Conservation (phyloP, 192 early-diverging fungal genomes). For the Entomortierella parvispora region DNA sequence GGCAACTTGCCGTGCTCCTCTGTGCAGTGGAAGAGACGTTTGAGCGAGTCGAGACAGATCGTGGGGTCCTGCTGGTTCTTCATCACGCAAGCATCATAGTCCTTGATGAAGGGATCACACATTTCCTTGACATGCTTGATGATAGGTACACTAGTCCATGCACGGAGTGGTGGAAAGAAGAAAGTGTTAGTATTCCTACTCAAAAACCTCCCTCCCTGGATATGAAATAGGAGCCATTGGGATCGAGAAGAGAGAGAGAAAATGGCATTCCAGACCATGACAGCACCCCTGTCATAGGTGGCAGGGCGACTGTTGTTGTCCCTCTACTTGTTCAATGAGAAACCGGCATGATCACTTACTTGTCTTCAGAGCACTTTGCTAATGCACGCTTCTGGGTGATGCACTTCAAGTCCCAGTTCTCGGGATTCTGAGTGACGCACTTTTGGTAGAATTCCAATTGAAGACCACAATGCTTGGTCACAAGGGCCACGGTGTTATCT, state of each 20-base stretch:
- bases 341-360: conserved; percentile 45
- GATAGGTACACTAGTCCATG: conserved; percentile 57
- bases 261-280: background rate
- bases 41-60: conserved; percentile 58
- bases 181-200: background rate
- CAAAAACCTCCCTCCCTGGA: too few species aligned
- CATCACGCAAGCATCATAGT: conserved; percentile 63
- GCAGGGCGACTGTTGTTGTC: too few species aligned
- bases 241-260: background rate
- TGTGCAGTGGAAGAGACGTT: conserved; percentile 64
- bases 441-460: conserved; percentile 65
- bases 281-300: background rate
- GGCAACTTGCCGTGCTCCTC: conserved; percentile 57
- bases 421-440: conserved; percentile 63
- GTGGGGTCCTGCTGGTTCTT: conserved; percentile 61
- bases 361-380: conserved; percentile 68
- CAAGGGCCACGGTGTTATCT: conserved; percentile 65
- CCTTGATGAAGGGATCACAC: conserved; percentile 60
- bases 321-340: too few species aligned
- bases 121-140: conserved; percentile 67
- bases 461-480: conserved; percentile 66
- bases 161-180: conserved; percentile 4
- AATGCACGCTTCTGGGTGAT: conserved; percentile 63
- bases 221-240: background rate
- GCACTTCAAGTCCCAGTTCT: conserved; percentile 66